Evolutionary conservation across 192 early-diverging fungal genomes (phyloP), one percentile per base, ranked within the genome.

Genomic region (Linnemannia hyalina): DNA sequence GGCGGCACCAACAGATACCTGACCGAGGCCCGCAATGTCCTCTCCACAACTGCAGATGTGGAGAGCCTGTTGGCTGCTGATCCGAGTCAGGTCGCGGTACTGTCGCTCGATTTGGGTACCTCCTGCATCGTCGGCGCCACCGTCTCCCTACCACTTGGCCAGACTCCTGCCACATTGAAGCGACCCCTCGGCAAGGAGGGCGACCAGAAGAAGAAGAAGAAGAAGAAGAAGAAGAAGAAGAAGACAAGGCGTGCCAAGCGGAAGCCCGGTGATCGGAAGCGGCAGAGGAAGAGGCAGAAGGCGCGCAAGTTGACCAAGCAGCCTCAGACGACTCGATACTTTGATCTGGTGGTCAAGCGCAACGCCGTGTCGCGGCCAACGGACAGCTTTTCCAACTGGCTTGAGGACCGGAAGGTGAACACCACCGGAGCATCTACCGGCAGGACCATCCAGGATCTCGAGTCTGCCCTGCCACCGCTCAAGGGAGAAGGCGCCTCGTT

Each of bases 41-140:
- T 75, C 36, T 49, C 20, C n/a, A 2, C 44, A 52, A 0, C 71
- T 49, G 71, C 71, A 49, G 71, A 20, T 73, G 46, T 49, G 71
- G 71, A 46, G 71, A 52, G 20, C 49, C 20, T 13, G 20, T 3
- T 52, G 49, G 49, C 52, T 73, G 44, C 71, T 32, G 46, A 73
- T 47, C 71, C 71, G 29, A 73, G 71, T 73, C 71, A 73, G 71
- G 44, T 73, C 4, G 13, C 42, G 42, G 71, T 52, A 1, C 42
- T 73, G 71, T 47, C 71, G 46, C 71, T 73, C 46, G 71, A 73
- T 73, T 73, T 73, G 71, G 71, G 71, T 6, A 73, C 36, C 46
- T 49, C 42, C 8, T 73, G 71, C 29, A 23, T 73, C 44, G 71
- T 73, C 9, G 71, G 71, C 22, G 71, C 71, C 42, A 73, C 44